Evolutionary conservation across 2,329 filamentous ascomycete species (phyloP), one percentile per base, ranked within the genome.

Genomic region (Fusarium secorum): DNA sequence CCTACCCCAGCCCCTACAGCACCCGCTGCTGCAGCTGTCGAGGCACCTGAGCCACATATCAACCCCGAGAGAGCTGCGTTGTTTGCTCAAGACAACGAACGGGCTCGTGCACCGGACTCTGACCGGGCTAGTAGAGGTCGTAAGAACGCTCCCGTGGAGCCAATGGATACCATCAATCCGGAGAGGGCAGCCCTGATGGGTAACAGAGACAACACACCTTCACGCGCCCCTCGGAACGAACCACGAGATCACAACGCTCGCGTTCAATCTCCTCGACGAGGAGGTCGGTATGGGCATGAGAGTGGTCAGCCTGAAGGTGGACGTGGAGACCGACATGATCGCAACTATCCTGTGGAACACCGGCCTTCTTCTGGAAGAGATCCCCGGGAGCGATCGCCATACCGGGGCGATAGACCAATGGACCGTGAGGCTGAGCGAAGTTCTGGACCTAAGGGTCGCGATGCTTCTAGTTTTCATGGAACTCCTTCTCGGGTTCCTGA

Each of bases 1-100:
- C 62, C 77, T 22, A 68, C 75, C n/a, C 65, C 75, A 18, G 45
- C 78, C 33, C 57, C 78, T n/a, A 75, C 81, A 4, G 52, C 59
- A 1, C 64, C 69, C 18, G 71, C 79, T 38, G 58, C 78, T 38
- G 58, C 78, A 38, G 64, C 63, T 18, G 33, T 68, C 7, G 75
- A 78, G 8, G 46, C 72, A 7, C 76, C 79, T 22, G 87, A 86
- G 15, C 85, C 86, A 11, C 79, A 81, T 13, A 85, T 89, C 73
- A 88, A 89, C 66, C 86, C 87, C 3, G 86, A 88, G 55, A 83
- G 87, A 61, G 85, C 86, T 33, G 83, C 86, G 13, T 78, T 87
- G 9, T 83, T 88, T 55, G 81, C 81, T 2, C 73, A 82, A 64
- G 80, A 82, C 24, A 59, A 69, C 33, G 76, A 78, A 26, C 72